Evolutionary conservation across 306 rosid species (phyloP).

Genomic region (Abrus precatorius): DNA sequence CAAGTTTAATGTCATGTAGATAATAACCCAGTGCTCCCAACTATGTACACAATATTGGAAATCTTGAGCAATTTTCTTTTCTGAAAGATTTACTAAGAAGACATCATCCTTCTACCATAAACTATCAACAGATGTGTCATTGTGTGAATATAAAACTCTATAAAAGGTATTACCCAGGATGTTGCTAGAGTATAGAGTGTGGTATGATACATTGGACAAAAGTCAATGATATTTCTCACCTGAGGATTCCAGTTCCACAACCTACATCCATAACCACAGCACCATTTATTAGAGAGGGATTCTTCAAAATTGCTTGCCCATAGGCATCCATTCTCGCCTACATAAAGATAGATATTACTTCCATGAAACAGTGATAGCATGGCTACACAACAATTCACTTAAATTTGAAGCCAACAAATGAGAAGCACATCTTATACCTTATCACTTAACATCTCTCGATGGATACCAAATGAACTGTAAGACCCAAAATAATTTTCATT

Average conservation of each 20-base stretch:
- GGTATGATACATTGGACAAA: conserved; percentile 4
- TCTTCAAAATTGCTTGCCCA: conserved; percentile 79
- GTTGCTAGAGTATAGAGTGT: not conserved
- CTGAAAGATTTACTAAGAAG: not conserved
- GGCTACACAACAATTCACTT: conserved; percentile 27
- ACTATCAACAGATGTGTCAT: not conserved
- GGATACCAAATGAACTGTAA: conserved; percentile 93
- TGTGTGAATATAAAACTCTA: conserved; percentile 10
- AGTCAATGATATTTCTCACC: conserved; percentile 63
- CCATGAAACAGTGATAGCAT: conserved; percentile 16
- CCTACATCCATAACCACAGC: conserved; percentile 94
- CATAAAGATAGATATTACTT: conserved; percentile 41
- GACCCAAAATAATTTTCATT: conserved; percentile 90
- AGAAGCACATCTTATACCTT: conserved; percentile 62
- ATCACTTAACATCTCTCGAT: conserved; percentile 95
- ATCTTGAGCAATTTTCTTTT: conserved; percentile 14
- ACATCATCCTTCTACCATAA: conserved; percentile 19
- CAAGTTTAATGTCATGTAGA: too few species aligned
- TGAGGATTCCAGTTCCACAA: conserved; percentile 93
- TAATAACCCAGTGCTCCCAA: not conserved
- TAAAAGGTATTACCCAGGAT: conserved; percentile 20
- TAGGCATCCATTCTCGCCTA: conserved; percentile 95
- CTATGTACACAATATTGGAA: not conserved
- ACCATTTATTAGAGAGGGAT: conserved; percentile 79
- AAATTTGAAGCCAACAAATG: conserved; percentile 36